Evolutionary conservation across 306 rosid genomes (phyloP).

Genomic region (Cucumis melo): DNA sequence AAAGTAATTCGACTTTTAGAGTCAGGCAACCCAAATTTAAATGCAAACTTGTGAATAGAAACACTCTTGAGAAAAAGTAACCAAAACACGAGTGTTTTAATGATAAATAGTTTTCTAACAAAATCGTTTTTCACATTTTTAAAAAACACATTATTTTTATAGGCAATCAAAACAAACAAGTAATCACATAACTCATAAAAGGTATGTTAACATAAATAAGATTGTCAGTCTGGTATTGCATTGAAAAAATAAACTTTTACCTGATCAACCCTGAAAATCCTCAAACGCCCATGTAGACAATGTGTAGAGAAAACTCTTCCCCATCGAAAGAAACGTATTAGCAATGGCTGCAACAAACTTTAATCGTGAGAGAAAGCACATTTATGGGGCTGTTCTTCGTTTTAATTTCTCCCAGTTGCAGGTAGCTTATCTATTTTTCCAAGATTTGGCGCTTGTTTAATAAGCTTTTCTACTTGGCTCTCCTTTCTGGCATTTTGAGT

Average conservation of each 20-base stretch:
- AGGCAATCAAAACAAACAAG: no score
- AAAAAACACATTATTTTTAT: no score
- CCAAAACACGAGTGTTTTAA: no score
- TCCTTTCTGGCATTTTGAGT: constrained; percentile 10
- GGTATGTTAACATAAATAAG: not conserved
- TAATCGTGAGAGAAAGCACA: not conserved
- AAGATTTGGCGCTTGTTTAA: constrained; percentile 15
- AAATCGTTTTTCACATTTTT: no score
- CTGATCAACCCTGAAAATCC: constrained; percentile 44
- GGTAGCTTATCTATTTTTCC: not conserved
- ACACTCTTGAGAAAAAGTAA: no score
- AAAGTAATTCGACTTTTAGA: no score
- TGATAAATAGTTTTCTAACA: no score
- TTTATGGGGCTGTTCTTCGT: not conserved
- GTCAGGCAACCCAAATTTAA: no score
- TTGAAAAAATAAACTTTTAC: constrained; percentile 18
- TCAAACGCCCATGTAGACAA: constrained; percentile 35
- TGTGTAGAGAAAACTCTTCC: constrained; percentile 35
- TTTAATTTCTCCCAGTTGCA: not conserved
- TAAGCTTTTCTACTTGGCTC: not conserved
- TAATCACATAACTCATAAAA: not conserved
- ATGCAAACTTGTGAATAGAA: no score
- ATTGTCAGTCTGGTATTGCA: not conserved
- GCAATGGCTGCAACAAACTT: not conserved
- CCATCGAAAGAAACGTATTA: constrained; percentile 20